Conservation (phyloP, 2,329 filamentous ascomycete species). For the Apiospora hydei region DNA sequence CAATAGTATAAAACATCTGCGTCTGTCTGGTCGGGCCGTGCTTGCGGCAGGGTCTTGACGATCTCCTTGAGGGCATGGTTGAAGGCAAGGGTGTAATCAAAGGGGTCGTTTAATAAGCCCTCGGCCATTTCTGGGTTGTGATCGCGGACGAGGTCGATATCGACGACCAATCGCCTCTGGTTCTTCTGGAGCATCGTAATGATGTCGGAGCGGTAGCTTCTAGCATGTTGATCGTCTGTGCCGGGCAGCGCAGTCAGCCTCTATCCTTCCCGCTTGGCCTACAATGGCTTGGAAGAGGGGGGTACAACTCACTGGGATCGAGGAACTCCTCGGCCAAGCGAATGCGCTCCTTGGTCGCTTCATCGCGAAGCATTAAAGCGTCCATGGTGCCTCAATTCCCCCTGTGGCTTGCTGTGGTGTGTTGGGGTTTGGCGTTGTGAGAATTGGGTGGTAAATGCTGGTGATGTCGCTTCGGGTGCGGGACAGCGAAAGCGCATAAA, state of each 20-base stretch:
- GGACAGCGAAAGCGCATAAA: slow-evolving; percentile 20
- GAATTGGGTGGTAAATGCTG: background rate
- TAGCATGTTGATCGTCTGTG: slow-evolving; percentile 59
- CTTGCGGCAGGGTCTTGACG: slow-evolving; percentile 78
- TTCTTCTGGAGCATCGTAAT: slow-evolving; percentile 76
- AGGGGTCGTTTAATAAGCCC: slow-evolving; percentile 82
- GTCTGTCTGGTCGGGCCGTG: slow-evolving; percentile 76
- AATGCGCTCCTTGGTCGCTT: slow-evolving; percentile 83
- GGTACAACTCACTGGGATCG: slow-evolving; percentile 76
- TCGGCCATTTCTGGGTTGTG: slow-evolving; percentile 84
- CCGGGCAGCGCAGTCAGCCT: slow-evolving; percentile 36
- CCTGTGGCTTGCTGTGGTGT: background rate
- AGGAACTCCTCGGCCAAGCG: slow-evolving; percentile 91
- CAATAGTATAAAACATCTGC: slow-evolving; percentile 92
- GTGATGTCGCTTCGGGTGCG: slow-evolving; percentile 3
- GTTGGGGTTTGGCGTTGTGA: background rate
- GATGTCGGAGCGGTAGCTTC: slow-evolving; percentile 90
- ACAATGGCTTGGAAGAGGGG: background rate
- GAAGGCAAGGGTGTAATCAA: slow-evolving; percentile 88
- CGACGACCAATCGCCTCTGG: slow-evolving; percentile 71
- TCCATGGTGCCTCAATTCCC: slow-evolving; percentile 64
- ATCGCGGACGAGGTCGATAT: slow-evolving; percentile 88
- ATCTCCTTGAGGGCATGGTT: slow-evolving; percentile 90
- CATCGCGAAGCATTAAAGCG: slow-evolving; percentile 78
- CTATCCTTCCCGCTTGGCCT: slow-evolving; percentile 23